Evolutionary conservation across 2,329 filamentous ascomycete species (phyloP).

Genomic region (Thelonectria blattea): DNA sequence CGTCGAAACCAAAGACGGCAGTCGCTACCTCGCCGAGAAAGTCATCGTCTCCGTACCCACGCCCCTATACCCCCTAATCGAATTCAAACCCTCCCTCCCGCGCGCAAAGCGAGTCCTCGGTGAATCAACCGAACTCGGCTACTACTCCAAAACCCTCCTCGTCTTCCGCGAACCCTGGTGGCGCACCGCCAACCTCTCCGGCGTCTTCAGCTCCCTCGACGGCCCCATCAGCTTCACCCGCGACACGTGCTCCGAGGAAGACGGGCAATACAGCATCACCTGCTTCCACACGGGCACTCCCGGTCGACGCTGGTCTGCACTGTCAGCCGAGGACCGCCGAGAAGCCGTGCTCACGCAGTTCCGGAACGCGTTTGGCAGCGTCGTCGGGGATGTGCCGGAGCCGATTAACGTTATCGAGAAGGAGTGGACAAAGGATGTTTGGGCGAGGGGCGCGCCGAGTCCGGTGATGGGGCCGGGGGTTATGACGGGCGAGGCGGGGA

Average conservation of each 20-base stretch:
- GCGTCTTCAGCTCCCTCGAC: constrained; percentile 46
- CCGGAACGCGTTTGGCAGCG: constrained; percentile 17
- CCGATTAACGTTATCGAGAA: constrained; percentile 28
- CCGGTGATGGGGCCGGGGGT: constrained; percentile 29
- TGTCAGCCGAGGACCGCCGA: constrained; percentile 12
- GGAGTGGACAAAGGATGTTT: constrained; percentile 29
- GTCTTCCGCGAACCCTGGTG: constrained; percentile 55
- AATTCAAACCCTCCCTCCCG: constrained; percentile 40
- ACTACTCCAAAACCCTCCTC: constrained; percentile 47
- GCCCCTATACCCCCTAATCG: constrained; percentile 30
- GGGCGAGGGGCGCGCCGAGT: constrained; percentile 23
- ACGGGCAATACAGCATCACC: constrained; percentile 38
- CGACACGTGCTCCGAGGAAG: constrained; percentile 33
- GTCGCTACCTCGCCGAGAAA: constrained; percentile 28
- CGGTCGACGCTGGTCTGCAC: constrained; percentile 30
- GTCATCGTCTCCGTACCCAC: constrained; percentile 38
- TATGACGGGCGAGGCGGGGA: constrained; percentile 13
- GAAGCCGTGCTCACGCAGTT: constrained; percentile 12
- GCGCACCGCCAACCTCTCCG: constrained; percentile 48
- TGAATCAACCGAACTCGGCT: constrained; percentile 41
- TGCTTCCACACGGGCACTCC: constrained; percentile 43
- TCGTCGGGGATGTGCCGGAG: constrained; percentile 15
- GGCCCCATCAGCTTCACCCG: constrained; percentile 39
- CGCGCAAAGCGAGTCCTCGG: constrained; percentile 35
- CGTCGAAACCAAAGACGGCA: constrained; percentile 23